Percentiles rank a stretch among this genome's conserved stretches.
These are phyloP conservation scores for Aphanocladium album DNA, from an alignment of 2,329 filamentous ascomycete species.

Conservation along the genomic window DNA sequence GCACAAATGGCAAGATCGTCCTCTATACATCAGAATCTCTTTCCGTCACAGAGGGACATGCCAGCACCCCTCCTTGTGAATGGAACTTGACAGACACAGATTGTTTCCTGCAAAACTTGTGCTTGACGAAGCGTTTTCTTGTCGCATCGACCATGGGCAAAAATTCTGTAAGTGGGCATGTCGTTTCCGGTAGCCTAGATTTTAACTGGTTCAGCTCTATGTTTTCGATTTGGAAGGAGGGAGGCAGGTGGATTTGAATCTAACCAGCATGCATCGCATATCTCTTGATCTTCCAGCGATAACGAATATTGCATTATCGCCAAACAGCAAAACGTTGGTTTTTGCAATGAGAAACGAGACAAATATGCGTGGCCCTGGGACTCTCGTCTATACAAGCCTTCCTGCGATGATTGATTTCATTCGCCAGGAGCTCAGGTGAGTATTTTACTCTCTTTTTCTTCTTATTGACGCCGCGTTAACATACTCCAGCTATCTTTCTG, in stretches of 20 bases:
- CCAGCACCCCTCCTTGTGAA: slow-evolving; percentile 8
- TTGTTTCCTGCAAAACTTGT: slow-evolving; percentile 19
- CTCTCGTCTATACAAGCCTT: background rate
- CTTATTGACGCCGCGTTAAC: background rate
- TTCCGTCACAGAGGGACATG: background rate
- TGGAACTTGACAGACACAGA: slow-evolving; percentile 14
- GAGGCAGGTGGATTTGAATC: slow-evolving; percentile 14
- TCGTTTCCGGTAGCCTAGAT: background rate
- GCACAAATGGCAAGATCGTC: slow-evolving; percentile 24
- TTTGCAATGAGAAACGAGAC: slow-evolving; percentile 17
- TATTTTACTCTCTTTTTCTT: background rate
- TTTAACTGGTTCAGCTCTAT: slow-evolving; percentile 15
- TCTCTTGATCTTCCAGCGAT: slow-evolving; percentile 17
- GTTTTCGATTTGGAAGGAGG: slow-evolving; percentile 21
- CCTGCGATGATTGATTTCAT: background rate
- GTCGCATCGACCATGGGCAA: slow-evolving; percentile 20
- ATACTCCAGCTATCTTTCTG: background rate
- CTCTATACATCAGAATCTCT: slow-evolving; percentile 23
- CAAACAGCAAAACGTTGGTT: slow-evolving; percentile 17
- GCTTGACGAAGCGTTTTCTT: slow-evolving; percentile 18
- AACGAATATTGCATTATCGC: slow-evolving; percentile 16
- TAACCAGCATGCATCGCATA: slow-evolving; percentile 15
- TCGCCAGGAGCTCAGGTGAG: background rate
- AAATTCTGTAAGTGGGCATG: slow-evolving; percentile 14
- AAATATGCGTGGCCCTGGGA: background rate